phyloP scores from a whole-genome alignment of 1,284 basidiomycete species.

The Cutaneotrichosporon cyanovorans region DNA sequence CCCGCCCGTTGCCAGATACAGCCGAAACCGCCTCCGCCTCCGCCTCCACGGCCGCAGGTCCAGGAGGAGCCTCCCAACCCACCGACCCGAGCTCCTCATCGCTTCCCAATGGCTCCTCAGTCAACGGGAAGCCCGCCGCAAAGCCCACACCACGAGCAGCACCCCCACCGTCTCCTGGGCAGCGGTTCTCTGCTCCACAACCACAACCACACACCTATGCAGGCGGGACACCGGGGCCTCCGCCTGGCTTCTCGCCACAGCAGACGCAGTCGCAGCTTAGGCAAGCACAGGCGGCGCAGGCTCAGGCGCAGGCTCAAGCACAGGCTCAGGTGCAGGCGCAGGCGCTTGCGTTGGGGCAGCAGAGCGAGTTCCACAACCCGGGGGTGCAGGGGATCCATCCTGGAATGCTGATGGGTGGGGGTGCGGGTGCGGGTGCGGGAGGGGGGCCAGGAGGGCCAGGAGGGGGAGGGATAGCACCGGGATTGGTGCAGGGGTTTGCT shows the following conservation, averaged over 20 bases:
- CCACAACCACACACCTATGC: too few species aligned
- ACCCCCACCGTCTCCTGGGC: neutral
- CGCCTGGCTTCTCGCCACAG: too few species aligned
- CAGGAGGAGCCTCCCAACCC: too few species aligned
- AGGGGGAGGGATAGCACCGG: neutral
- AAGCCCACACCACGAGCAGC: neutral
- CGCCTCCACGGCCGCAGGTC: too few species aligned
- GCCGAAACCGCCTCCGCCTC: too few species aligned
- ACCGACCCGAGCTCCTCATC: too few species aligned
- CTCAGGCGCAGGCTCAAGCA: neutral
- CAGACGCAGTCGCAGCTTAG: slow-evolving; percentile 1
- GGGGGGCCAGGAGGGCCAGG: neutral
- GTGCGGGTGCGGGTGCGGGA: too few species aligned
- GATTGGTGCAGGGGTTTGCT: too few species aligned
- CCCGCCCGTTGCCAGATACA: slow-evolving; percentile 1
- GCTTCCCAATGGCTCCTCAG: too few species aligned
- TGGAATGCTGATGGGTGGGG: neutral
- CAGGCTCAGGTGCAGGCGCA: slow-evolving; percentile 10
- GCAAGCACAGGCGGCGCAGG: neutral
- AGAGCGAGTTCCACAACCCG: too few species aligned
- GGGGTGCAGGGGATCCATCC: too few species aligned
- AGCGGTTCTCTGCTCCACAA: neutral
- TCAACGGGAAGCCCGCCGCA: slow-evolving; percentile 1
- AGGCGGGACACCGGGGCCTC: too few species aligned
- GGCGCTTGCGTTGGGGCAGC: slow-evolving; percentile 6